A percentile compares a stretch with the other conserved stretches of the same genome.
These are phyloP conservation scores for Saccharum hybrid DNA, from an alignment of 202 grass and related monocot species.

Conservation along the genomic window DNA sequence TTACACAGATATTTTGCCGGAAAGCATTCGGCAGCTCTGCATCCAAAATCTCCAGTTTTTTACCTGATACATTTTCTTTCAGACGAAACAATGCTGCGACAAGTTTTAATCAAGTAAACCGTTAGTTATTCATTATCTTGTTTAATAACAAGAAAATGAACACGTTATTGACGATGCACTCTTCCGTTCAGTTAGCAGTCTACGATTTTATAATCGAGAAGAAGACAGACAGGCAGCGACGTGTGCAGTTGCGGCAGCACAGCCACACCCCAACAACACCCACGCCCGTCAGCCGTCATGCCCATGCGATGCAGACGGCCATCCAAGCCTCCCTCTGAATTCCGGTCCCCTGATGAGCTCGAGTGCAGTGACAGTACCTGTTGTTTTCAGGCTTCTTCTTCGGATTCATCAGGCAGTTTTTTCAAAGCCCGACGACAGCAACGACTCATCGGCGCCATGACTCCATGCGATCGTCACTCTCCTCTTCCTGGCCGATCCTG, in stretches of 20 bases:
- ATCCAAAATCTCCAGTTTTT: too few species aligned
- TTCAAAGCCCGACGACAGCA: neutral
- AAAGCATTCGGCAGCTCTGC: too few species aligned
- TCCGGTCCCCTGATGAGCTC: neutral
- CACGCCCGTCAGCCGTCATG: neutral
- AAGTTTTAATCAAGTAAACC: too few species aligned
- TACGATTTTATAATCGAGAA: neutral
- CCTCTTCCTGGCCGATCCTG: too few species aligned
- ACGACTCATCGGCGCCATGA: too few species aligned
- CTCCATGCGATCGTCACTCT: neutral
- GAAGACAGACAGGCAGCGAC: conserved; percentile 2
- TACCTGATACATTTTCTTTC: too few species aligned
- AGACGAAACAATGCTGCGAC: too few species aligned
- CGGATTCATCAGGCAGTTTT: neutral
- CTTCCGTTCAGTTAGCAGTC: conserved; percentile 5
- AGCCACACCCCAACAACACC: neutral
- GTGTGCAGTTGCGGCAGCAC: conserved; percentile 11
- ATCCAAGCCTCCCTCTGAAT: neutral
- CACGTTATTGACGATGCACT: neutral
- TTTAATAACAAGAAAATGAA: neutral
- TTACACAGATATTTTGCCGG: too few species aligned
- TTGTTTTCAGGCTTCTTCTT: neutral
- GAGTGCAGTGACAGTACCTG: conserved; percentile 20
- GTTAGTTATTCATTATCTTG: neutral
- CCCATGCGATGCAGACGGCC: neutral